Percentiles rank a stretch among this genome's conserved stretches.
phyloP scores from a whole-genome alignment of 1,139 yeast species.

The Scheffersomyces stambukii region DNA sequence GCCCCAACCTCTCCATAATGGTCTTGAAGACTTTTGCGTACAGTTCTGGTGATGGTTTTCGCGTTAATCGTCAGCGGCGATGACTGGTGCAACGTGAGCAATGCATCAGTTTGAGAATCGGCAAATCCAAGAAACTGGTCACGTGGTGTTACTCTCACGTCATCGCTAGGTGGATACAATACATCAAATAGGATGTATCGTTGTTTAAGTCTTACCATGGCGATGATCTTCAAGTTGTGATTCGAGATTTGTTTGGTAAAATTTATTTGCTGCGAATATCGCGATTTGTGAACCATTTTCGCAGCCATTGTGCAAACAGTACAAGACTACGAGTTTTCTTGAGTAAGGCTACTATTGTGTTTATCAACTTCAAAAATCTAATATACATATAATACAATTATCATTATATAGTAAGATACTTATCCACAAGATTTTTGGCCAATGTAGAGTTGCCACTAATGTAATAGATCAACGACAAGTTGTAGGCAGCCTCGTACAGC shows the following conservation, averaged over 20 bases:
- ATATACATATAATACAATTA: too few relatives aligned
- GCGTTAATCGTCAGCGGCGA: conserved; percentile 43
- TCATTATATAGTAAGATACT: conserved; percentile 44
- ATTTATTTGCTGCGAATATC: too few relatives aligned
- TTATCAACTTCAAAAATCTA: too few relatives aligned
- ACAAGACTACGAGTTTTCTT: too few relatives aligned
- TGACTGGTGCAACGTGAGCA: conserved; percentile 45
- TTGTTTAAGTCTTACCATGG: conserved; percentile 85
- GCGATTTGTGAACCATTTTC: too few relatives aligned
- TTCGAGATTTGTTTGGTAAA: too few relatives aligned
- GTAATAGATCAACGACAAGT: conserved; percentile 69
- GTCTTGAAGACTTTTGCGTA: conserved; percentile 51
- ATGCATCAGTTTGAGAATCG: conserved; percentile 29
- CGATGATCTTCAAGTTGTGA: too few relatives aligned
- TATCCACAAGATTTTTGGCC: conserved; percentile 60
- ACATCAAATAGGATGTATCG: conserved; percentile 81
- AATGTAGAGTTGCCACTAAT: conserved; percentile 66
- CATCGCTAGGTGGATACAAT: conserved; percentile 50
- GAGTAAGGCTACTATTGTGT: too few relatives aligned
- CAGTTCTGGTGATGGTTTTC: conserved; percentile 45
- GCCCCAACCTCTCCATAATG: conserved; percentile 78
- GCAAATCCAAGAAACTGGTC: conserved; percentile 20
- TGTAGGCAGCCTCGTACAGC: conserved; percentile 80
- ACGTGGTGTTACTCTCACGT: conserved; percentile 7
- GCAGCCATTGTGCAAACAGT: too few relatives aligned